Percentiles rank a stretch among this genome's conserved stretches.
phyloP scores from a whole-genome alignment of 257 asterid genomes.

The Nemophila menziesii region DNA sequence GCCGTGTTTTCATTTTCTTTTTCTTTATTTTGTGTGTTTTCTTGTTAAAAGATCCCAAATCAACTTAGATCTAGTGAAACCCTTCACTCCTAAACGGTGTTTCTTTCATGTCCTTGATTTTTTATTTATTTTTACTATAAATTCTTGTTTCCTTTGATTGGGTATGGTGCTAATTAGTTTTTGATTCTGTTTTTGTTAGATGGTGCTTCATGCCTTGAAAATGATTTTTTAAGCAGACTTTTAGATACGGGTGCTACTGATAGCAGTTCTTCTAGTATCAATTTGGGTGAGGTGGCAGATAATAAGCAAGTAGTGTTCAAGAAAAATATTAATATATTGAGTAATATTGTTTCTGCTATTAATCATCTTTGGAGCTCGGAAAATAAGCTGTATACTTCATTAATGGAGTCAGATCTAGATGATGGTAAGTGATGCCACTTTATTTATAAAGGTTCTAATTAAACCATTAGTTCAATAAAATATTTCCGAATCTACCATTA shows the following conservation, averaged over 20 bases:
- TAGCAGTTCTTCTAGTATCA: constrained; percentile 36
- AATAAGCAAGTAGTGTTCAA: constrained; percentile 20
- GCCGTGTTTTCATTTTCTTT: too few relatives aligned
- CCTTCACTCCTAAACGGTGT: not conserved
- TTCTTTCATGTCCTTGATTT: too few relatives aligned
- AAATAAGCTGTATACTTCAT: constrained; percentile 25
- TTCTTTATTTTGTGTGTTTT: too few relatives aligned
- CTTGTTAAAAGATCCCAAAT: too few relatives aligned
- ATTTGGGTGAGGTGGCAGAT: constrained; percentile 19
- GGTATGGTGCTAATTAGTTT: not conserved
- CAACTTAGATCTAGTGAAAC: not conserved
- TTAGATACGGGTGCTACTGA: constrained; percentile 61
- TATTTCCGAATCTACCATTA: too few relatives aligned
- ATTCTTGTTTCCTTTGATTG: not conserved
- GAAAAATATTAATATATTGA: constrained; percentile 21
- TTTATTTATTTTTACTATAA: not conserved
- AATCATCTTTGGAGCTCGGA: constrained; percentile 33
- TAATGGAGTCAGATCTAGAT: constrained; percentile 25
- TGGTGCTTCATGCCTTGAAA: constrained; percentile 36
- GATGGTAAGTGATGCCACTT: too few relatives aligned
- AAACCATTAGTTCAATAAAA: too few relatives aligned
- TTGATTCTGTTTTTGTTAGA: constrained; percentile 28
- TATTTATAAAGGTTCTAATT: too few relatives aligned
- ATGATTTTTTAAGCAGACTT: constrained; percentile 47
- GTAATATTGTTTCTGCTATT: constrained; percentile 29